A percentile compares a stretch with the other conserved stretches of the same genome.
Evolutionary conservation across 345 rosid species (phyloP).

Genomic region (Odontarrhena argentea): DNA sequence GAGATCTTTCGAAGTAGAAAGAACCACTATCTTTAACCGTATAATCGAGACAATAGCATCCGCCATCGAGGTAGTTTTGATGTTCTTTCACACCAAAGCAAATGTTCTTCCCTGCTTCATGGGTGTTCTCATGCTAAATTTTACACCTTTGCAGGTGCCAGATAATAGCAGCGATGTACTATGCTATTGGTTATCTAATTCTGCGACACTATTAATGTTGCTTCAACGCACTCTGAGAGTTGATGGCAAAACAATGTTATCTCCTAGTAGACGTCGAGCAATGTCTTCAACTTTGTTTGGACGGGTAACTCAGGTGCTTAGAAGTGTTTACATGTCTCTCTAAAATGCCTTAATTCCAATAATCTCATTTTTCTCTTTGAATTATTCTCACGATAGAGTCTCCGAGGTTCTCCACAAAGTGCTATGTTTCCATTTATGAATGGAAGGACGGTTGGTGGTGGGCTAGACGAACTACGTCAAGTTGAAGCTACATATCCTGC

Average conservation of each 20-base stretch:
- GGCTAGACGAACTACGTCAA: conserved; percentile 72
- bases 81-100: conserved; percentile 25
- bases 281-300: conserved; percentile 75
- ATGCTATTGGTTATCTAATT: conserved; percentile 93
- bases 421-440: conserved; percentile 74
- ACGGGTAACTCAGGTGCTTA: conserved; percentile 81
- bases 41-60: conserved; percentile 82
- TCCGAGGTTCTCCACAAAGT: conserved; percentile 85
- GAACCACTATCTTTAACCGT: conserved; percentile 83
- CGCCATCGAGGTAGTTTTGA: conserved; percentile 67
- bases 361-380: conserved; percentile 23
- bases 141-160: conserved; percentile 55
- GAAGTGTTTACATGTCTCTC: conserved; percentile 14
- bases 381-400: conserved; percentile 54
- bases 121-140: conserved; percentile 31
- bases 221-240: conserved; percentile 90
- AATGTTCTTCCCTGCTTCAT: conserved; percentile 29
- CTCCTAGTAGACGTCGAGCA: conserved; percentile 73
- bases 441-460: conserved; percentile 59
- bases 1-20: conserved; percentile 95
- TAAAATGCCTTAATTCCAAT: not conserved
- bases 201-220: conserved; percentile 74
- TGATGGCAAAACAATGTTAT: conserved; percentile 68
- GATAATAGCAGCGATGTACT: conserved; percentile 75
- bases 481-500: conserved; percentile 98